Base-by-base conservation (phyloP, 2,329 filamentous ascomycete species). In the Chrysosporium keratinophilum region DNA sequence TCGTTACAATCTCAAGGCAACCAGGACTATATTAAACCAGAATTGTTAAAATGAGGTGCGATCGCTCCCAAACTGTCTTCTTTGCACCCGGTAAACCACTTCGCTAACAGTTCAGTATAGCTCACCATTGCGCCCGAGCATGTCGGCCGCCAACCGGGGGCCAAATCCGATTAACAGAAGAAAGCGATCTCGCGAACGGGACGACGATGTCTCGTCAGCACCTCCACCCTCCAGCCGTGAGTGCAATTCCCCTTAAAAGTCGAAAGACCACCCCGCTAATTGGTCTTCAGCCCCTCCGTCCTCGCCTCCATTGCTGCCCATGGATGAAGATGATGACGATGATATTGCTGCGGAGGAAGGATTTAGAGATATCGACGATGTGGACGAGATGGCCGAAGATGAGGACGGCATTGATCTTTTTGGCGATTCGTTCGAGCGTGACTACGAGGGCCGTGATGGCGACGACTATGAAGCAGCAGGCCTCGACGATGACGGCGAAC, bases 91-190 rank as follows among this genome's bases (percentile, higher is more conserved):
- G 7, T 47, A 14, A 35, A 48, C 23, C 15, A 5, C 17, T 14
- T 49, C 23, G 23, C 50, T 52, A 17, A 46, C 35, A 12, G 6
- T 47, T 3, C 23, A 9, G 12, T 44, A 34, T 66, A 94, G 87
- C 76, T 94, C 88, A 69, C 89, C 90, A 67, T 78, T 94, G 57
- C 83, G 85, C 70, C 78, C 83, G 62, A 88, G 83, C 72, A 85
- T 87, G 76, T 82, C 84, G 57, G 90, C 89, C 60, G 88, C 84
- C 63, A 95, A 95, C 71, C 82, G 88, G 61, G 87, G 88, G 51
- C 68, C 78, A 54, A 70, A 71, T 15, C 72, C 71, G 51, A 63
- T 73, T 58, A 77, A 72, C 59, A 71, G 76, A 57, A 76, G 80
- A 57, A 86, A 86, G 69, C 78, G 83, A 62, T 75, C 77, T 35